A percentile compares a stretch with the other conserved stretches of the same genome.
Conservation (phyloP, 148 eudicot genomes). For the Silene latifolia region DNA sequence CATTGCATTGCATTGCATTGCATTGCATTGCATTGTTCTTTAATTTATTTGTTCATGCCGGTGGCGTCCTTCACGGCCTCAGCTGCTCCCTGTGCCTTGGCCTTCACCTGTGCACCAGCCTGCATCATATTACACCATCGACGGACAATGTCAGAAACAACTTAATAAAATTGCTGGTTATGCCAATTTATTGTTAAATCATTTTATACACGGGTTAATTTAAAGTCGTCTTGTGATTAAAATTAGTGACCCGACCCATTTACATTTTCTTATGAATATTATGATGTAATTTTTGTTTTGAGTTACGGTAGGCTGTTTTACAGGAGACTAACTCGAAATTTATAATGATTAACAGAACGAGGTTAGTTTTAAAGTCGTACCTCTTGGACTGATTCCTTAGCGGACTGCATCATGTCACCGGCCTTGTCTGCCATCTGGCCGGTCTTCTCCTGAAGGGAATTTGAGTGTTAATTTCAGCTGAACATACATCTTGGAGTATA, state of each 20-base stretch:
- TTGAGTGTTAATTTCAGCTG: too few species aligned
- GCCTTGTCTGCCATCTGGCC: background rate
- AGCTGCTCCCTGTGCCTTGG: conserved; percentile 2
- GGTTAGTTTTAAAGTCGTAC: background rate
- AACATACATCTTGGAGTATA: too few species aligned
- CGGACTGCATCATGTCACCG: background rate
- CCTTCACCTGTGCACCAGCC: background rate
- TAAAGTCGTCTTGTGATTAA: too few species aligned
- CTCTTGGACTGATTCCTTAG: background rate
- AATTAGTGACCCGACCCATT: too few species aligned
- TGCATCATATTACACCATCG: background rate
- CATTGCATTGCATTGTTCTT: background rate
- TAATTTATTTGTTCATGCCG: conserved; percentile 10
- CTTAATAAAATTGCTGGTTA: background rate
- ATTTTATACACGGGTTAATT: too few species aligned
- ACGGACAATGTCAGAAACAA: background rate
- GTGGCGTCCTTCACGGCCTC: conserved; percentile 12
- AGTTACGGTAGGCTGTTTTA: too few species aligned
- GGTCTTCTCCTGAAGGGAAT: background rate
- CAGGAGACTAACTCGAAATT: background rate
- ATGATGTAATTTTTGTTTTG: too few species aligned
- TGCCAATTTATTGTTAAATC: background rate
- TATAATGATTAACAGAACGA: background rate
- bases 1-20: background rate
- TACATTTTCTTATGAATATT: too few species aligned